Conservation (phyloP, 2,329 filamentous ascomycete species). For the Trichophyton schoenleinii region DNA sequence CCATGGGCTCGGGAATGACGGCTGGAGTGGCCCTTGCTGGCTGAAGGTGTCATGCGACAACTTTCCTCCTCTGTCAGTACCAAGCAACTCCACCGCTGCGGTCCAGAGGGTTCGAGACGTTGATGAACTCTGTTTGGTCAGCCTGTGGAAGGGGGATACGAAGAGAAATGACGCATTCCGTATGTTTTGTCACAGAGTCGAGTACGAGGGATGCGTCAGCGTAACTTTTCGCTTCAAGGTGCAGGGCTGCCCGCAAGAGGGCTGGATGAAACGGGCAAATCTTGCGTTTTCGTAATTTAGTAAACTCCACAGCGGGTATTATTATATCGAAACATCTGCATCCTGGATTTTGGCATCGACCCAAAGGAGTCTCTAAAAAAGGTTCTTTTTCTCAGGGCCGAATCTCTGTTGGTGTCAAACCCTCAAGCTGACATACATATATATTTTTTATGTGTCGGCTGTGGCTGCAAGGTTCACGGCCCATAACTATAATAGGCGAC, state of each 20-base stretch:
- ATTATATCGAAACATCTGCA: background rate
- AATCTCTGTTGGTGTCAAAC: background rate
- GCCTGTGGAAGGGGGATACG: background rate
- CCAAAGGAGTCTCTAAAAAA: background rate
- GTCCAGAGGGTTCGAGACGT: conserved; percentile 1
- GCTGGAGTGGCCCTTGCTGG: background rate
- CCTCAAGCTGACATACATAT: background rate
- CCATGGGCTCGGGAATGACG: background rate
- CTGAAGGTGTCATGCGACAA: conserved; percentile 3
- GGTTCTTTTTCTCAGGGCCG: background rate
- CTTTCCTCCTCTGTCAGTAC: background rate
- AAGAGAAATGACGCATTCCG: background rate
- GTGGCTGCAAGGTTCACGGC: conserved; percentile 1
- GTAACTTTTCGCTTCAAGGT: background rate
- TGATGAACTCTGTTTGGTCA: background rate
- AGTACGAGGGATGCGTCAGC: background rate
- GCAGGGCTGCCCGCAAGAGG: no score
- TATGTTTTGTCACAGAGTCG: background rate
- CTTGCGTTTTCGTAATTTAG: background rate
- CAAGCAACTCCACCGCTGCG: background rate
- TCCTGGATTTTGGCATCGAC: background rate
- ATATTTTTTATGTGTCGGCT: background rate
- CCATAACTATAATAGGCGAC: background rate
- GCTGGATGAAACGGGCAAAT: background rate
- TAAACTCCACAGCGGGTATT: background rate